Evolutionary conservation across 2,329 filamentous ascomycete species (phyloP), one percentile per base, ranked within the genome.

Genomic region (Talaromyces albobiverticillius): DNA sequence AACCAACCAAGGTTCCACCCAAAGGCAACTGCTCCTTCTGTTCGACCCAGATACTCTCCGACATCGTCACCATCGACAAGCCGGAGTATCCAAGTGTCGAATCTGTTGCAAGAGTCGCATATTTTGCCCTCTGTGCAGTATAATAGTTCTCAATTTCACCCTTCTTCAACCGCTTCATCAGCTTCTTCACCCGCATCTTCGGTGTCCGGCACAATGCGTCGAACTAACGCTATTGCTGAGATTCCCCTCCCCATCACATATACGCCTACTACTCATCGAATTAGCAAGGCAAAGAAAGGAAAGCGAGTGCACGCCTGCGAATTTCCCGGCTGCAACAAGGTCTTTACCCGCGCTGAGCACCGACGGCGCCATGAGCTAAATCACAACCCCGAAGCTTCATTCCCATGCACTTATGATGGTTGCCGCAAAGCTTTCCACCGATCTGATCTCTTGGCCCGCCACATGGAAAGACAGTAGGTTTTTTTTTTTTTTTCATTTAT

Each of bases 201-300:
- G n/a, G 34, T 31, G 16, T 36, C 50, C 20, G 43, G 23, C 48
- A 55, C 20, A 31, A 55, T 55, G 65, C 65, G 62, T 59, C 61
- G 61, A 26, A 61, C 54, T 45, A 66, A 58, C 57, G 52, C 63
- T n/a, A 59, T 64, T 36, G 13, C 61, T 23, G 69, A 71, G 29
- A 62, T 67, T 41, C 59, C 67, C 25, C 55, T 71, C 55, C 66
- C 71, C 18, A 64, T 76, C 46, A 73, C 72, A 52, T 78, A 76
- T 55, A 79, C 76, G 25, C 76, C 76, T 20, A 78, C 76, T 18
- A 79, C 76, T 32, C 72, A 72, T 59, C 73, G 76, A 48, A 71
- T 79, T 59, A 79, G 76, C 66, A 79, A 79, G 62, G 76, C 76
- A 11, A 79, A 78, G 66, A 79, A 79, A 62, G 76, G 76, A 26